phyloP scores from a whole-genome alignment of 1,284 basidiomycete genomes.

The Crepidotus sp. region DNA sequence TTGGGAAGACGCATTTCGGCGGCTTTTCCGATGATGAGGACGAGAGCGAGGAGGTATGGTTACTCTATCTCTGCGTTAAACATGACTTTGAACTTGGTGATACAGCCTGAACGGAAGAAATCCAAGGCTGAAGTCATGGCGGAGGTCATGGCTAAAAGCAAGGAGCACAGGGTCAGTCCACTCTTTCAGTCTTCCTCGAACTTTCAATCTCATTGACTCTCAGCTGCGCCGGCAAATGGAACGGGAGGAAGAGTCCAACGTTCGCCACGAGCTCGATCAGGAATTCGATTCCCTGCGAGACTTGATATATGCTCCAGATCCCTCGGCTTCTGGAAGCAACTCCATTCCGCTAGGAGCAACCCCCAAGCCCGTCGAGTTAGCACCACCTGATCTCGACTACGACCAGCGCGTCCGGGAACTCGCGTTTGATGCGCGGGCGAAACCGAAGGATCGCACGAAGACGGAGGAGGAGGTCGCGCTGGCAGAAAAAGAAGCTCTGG shows the following conservation, averaged over 20 bases:
- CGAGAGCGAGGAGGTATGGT: slow-evolving; percentile 37
- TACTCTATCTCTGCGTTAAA: slow-evolving; percentile 7
- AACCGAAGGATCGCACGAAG: slow-evolving; percentile 93
- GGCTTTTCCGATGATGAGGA: slow-evolving; percentile 73
- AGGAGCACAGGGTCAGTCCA: slow-evolving; percentile 76
- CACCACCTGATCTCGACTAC: slow-evolving; percentile 53
- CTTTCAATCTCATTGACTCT: slow-evolving; percentile 1
- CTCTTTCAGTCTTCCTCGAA: not conserved
- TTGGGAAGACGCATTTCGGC: slow-evolving; percentile 73
- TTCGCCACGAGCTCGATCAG: slow-evolving; percentile 84
- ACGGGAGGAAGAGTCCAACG: slow-evolving; percentile 77
- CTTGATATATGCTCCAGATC: slow-evolving; percentile 55
- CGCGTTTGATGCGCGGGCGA: slow-evolving; percentile 88
- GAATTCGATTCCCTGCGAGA: slow-evolving; percentile 80
- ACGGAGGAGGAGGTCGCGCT: slow-evolving; percentile 90
- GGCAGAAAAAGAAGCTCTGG: slow-evolving; percentile 82
- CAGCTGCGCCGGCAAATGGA: slow-evolving; percentile 84
- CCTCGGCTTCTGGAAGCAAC: slow-evolving; percentile 35
- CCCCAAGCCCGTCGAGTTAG: slow-evolving; percentile 16
- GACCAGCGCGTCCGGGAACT: slow-evolving; percentile 90
- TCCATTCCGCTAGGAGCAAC: slow-evolving; percentile 27
- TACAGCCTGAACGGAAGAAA: slow-evolving; percentile 73
- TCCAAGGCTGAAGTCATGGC: slow-evolving; percentile 96
- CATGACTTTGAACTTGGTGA: not conserved
- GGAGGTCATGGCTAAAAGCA: slow-evolving; percentile 97